A percentile compares a stretch with the other conserved stretches of the same genome.
Conservation (phyloP, 305 asterid species). For the Withania somnifera region DNA sequence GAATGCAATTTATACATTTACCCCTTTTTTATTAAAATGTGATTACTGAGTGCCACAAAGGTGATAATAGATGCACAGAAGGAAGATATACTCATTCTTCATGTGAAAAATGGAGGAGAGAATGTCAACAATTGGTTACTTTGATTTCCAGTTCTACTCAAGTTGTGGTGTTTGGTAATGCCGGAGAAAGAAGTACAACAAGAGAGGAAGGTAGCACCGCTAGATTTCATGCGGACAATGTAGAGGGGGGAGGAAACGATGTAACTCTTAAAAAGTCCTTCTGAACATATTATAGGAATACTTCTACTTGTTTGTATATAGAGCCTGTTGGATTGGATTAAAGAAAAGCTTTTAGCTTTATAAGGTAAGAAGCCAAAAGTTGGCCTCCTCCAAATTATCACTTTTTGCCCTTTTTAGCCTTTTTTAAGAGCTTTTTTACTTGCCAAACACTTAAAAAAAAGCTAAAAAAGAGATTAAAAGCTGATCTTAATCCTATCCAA, state of each 20-base stretch:
- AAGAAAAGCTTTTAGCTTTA: no score
- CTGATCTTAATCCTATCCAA: no score
- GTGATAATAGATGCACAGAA: not conserved
- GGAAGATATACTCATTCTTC: not conserved
- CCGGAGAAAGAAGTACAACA: not conserved
- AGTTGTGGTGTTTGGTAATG: not conserved
- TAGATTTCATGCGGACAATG: not conserved
- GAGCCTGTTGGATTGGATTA: no score
- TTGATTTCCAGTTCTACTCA: not conserved
- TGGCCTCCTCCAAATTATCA: no score
- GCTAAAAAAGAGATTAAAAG: no score
- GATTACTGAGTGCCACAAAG: not conserved
- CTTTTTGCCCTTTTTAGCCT: no score
- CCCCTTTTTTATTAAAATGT: not conserved
- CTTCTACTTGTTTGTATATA: not conserved
- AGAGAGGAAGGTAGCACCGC: not conserved
- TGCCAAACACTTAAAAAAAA: no score
- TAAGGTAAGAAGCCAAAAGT: no score
- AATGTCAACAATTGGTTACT: not conserved
- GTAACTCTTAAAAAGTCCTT: not conserved
- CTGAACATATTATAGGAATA: not conserved
- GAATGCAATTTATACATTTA: not conserved
- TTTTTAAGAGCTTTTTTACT: no score
- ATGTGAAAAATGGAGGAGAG: not conserved
- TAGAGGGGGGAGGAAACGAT: not conserved